Evolutionary conservation across 768 basidiomycete genomes (phyloP), one percentile per base, ranked within the genome.

Genomic region (Lactifluus volemus): DNA sequence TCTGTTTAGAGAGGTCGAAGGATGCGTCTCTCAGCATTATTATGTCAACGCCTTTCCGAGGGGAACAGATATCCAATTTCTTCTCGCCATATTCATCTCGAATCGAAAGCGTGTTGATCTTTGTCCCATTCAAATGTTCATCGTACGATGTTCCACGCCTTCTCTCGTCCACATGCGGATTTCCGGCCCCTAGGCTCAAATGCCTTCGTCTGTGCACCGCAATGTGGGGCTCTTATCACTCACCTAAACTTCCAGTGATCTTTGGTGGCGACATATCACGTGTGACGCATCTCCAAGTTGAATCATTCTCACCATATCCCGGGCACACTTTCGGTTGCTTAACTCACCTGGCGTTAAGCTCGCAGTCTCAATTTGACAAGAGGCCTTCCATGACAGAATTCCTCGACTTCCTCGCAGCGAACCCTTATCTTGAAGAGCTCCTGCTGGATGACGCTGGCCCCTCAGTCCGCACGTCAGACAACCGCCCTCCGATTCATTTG

Each of bases 241-340:
- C 53, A 17, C 63, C 64, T 9, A 53, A 39, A 30, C 62, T 67
- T 19, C 65, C 65, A 21, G 38, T 39, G 2, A 36, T 67, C n/a
- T 64, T 67, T 44, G 61, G 56, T 25, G 65, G 65, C 25, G 49
- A 67, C 29, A 64, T 67, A 38, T 63, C 65, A 44, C 49, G 53
- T 49, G 56, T 67, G 19, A 66, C 61, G 11, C 65, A 66, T 53
- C 55, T 67, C 38, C 65, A 63, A n/a, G 53, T 67, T 12, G 67
- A 67, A 54, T 67, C 59, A 2, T 67, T 67, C 62, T 60, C 67
- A 7, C 59, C 67, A 19, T 67, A 63, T 60, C 65, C 67, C 17
- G 59, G 59, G 44, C 59, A 63, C 38, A 19, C 34, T 41, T 67
- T 67, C 21, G 56, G 58, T 19, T 34, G 56, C 47, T 56, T 67